These are phyloP conservation scores for Choiromyces venosus DNA, from an alignment of 495 filamentous ascomycete genomes.

Conservation along the genomic window DNA sequence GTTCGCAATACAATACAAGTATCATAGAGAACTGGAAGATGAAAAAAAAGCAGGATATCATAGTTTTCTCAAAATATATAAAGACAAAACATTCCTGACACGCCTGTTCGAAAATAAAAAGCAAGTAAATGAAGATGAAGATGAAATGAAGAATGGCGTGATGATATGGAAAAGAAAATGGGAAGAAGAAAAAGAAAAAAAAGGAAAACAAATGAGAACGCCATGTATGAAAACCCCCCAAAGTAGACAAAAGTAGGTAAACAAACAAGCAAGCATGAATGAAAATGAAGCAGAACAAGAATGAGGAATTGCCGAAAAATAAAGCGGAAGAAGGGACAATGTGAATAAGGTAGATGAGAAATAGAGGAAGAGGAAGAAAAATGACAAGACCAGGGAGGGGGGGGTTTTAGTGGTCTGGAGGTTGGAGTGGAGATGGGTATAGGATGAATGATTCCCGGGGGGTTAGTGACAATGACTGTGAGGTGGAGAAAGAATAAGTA, in stretches of 20 bases:
- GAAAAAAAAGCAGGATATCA: not conserved
- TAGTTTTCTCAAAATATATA: not conserved
- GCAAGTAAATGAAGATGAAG: not conserved
- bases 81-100: not conserved
- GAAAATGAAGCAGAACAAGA: too few relatives aligned
- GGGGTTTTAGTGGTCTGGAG: not conserved
- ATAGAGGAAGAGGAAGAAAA: not conserved
- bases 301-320: not conserved
- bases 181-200: too few relatives aligned
- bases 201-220: constrained; percentile 1
- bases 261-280: not conserved
- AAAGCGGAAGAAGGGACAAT: not conserved
- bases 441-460: not conserved
- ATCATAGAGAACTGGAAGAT: not conserved
- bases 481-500: not conserved
- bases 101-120: not conserved
- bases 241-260: too few relatives aligned
- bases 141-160: not conserved
- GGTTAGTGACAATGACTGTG: not conserved
- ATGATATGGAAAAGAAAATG: too few relatives aligned
- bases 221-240: constrained; percentile 1
- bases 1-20: not conserved
- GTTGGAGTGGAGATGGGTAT: not conserved
- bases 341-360: not conserved
- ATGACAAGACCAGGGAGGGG: too few relatives aligned